Evolutionary conservation across 345 rosid genomes (phyloP).

Genomic region (Raphanus sativus): DNA sequence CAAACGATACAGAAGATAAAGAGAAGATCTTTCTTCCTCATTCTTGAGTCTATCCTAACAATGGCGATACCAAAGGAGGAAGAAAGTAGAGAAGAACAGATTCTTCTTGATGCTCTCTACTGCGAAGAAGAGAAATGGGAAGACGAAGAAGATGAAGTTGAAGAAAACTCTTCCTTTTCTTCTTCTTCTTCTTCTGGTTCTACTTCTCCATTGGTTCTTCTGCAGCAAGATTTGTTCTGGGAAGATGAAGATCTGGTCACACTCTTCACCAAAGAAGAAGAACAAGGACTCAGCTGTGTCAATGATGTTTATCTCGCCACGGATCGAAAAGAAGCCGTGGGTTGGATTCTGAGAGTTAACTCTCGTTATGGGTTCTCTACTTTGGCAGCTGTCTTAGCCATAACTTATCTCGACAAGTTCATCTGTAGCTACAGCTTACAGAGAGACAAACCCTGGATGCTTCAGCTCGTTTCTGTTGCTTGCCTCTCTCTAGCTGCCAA

Average conservation of each 20-base stretch:
- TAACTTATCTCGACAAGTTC: slow-evolving; percentile 84
- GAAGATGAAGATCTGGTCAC: slow-evolving; percentile 73
- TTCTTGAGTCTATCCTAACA: slow-evolving; percentile 36
- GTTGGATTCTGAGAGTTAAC: slow-evolving; percentile 75
- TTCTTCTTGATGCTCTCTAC: slow-evolving; percentile 58
- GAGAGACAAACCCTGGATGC: slow-evolving; percentile 84
- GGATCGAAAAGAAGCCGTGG: slow-evolving; percentile 67
- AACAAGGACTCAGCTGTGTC: slow-evolving; percentile 33
- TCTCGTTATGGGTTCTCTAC: slow-evolving; percentile 66
- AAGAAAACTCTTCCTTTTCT: slow-evolving; percentile 28
- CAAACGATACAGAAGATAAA: not conserved
- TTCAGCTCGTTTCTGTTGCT: slow-evolving; percentile 80
- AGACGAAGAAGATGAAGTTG: slow-evolving; percentile 45
- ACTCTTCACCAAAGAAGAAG: slow-evolving; percentile 63
- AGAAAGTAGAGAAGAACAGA: slow-evolving; percentile 30
- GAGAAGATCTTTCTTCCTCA: slow-evolving; percentile 42
- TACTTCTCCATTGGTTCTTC: slow-evolving; percentile 38
- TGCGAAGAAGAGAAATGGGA: slow-evolving; percentile 80
- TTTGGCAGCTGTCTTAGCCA: slow-evolving; percentile 70
- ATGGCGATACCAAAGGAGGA: slow-evolving; percentile 53
- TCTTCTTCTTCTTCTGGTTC: slow-evolving; percentile 14
- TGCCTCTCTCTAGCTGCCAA: slow-evolving; percentile 96
- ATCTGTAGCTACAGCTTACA: slow-evolving; percentile 50
- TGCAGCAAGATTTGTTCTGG: slow-evolving; percentile 71
- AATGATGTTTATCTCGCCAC: slow-evolving; percentile 36